phyloP scores from a whole-genome alignment of 163 green algal species.

The Volvox carteri region DNA sequence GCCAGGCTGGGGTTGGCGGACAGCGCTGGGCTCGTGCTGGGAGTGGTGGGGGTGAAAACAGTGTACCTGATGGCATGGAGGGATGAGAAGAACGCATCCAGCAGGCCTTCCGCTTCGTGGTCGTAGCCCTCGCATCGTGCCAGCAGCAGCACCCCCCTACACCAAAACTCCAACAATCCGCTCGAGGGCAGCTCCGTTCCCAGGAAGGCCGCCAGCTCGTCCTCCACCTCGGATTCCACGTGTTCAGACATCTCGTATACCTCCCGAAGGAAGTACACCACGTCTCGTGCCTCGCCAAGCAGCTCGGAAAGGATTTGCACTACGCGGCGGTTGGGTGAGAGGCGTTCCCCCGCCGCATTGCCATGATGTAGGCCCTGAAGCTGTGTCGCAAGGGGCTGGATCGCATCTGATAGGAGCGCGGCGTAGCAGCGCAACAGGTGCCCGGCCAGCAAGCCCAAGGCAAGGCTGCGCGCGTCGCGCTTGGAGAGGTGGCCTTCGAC shows the following conservation, averaged over 20 bases:
- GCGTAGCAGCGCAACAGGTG: slow-evolving; percentile 11
- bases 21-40: neutral
- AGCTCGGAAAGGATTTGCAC: neutral
- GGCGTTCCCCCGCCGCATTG: neutral
- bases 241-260: neutral
- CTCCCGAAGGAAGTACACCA: neutral
- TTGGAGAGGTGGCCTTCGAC: neutral
- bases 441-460: neutral
- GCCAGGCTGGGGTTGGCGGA: neutral
- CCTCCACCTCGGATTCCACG: neutral
- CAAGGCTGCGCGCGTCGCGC: neutral
- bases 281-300: neutral
- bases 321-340: neutral
- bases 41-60: too few species aligned
- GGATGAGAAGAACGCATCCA: neutral
- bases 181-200: neutral
- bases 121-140: neutral
- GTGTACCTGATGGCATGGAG: neutral
- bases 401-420: neutral
- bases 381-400: neutral
- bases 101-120: neutral
- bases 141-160: neutral
- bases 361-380: neutral
- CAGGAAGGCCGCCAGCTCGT: neutral
- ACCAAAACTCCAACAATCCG: neutral